Evolutionary conservation across 2,329 filamentous ascomycete genomes (phyloP), one percentile per base, ranked within the genome.

Genomic region (Colletotrichum kahawae): DNA sequence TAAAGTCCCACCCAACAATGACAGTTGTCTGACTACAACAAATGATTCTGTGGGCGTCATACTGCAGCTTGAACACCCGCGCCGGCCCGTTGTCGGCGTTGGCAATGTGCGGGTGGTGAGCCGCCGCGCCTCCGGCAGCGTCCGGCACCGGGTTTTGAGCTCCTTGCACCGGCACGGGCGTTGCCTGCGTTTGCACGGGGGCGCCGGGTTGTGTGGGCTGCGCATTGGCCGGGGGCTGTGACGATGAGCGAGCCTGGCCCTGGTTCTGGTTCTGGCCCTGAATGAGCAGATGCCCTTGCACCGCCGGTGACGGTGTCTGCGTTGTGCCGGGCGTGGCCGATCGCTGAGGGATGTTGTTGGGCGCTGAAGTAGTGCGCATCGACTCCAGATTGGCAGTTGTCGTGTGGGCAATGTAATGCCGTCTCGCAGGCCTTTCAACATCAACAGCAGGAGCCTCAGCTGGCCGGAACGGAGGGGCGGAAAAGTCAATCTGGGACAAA

Each of bases 1-100:
- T 97, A 88, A 98, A 99, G 83, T 99, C 97, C 97, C 97, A 99
- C 0, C 96, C 97, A 1, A 98, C 95, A 81, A 99, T 98, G 18
- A 94, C 92, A 51, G 93, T 93, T 71, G 97, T 95, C 83, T 98
- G 96, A 77, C 94, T 97, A 82, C 96, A 98, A 86, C 96, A 98
- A 70, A 99, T 94, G 78, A 99, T 97, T 79, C 96, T 93, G 27
- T 95, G 91, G 1, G 95, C 95, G 82, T 99, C 97, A 79, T 98
- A 99, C 83, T 99, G 97, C 43, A 98, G 88, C 84, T 99, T 99
- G 88, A 98, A 99, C 4, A 99, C 94, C 29, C 97, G 86, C 9
- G 88, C 87, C 13, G 88, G 86, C 70, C 86, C 87, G 36, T 86
- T 84, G 76, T 91, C 89, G 9, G 84, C 82, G 48, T 84, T 82